Evolutionary conservation across 768 basidiomycete genomes (phyloP), one percentile per base, ranked within the genome.

Genomic region (Clitopilus passeckerianus): DNA sequence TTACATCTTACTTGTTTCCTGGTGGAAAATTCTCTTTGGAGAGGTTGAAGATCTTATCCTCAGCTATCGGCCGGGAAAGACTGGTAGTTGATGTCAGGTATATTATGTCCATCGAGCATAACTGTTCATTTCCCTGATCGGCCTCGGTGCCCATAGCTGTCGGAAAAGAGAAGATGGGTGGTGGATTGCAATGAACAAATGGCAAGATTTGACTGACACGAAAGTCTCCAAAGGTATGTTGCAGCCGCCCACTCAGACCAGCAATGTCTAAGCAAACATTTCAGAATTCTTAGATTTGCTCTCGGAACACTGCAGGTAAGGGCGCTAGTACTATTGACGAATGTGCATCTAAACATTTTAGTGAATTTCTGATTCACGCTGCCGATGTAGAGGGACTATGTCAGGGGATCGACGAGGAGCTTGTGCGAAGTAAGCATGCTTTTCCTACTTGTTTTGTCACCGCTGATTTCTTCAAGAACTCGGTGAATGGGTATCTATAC

Each of bases 301-400:
- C 22, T 84, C 93, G 0, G 74, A 85, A 65, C 86, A 93, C 70
- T 97, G 94, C 80, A 92, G 89, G 91, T 86, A 34, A 8, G 58
- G 30, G 27, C 18, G 15, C 1, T 30, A 27, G 30, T 24, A 20
- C 35, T n/a, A 52, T 23, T 59, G n/a, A 34, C 58, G 46, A 22
- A 43, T 27, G 20, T 37, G 50, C 53, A 53, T 60, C 53, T 58
- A 50, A 58, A 24, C 57, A 16, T 59, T 54, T n/a, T 33, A 95
- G 95, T 64, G 97, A 98, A 70, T 92, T 99, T 64, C 75, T 99
- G 46, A 80, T 99, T 24, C 97, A 99, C 72, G 96, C 97, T 0
- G 97, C 97, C n/a, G 97, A 98, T 64, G 95, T 99, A 8, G 97
- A 99, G 72, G 97, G 97, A 0, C 75, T 98, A 22, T 98, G 97